Conservation (phyloP, 2,329 filamentous ascomycete species). For the Hypoxylon rubiginosum region DNA sequence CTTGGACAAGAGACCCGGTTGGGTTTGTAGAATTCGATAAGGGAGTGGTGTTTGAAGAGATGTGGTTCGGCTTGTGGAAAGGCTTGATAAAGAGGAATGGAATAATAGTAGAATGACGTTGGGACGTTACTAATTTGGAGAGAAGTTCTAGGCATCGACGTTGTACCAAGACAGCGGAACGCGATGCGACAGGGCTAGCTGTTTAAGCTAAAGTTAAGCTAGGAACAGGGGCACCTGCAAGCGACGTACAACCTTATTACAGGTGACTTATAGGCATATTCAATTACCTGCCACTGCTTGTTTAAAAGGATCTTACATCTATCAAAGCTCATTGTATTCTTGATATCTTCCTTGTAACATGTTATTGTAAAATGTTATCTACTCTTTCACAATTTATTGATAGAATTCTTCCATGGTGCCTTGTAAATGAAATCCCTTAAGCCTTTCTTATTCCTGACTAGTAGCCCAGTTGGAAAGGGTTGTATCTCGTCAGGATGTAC, state of each 20-base stretch:
- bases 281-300: too few relatives aligned
- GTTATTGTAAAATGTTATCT: too few relatives aligned
- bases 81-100: not conserved
- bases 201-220: not conserved
- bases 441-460: too few relatives aligned
- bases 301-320: too few relatives aligned
- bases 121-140: conserved; percentile 15
- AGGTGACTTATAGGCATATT: conserved; percentile 5
- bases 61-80: not conserved
- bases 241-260: conserved; percentile 20
- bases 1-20: not conserved
- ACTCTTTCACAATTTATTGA: too few relatives aligned
- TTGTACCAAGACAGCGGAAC: conserved; percentile 25
- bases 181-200: conserved; percentile 10
- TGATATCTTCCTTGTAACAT: too few relatives aligned
- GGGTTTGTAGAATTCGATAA: conserved; percentile 12
- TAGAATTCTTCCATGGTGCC: too few relatives aligned
- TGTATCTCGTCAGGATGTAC: too few relatives aligned
- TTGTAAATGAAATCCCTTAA: too few relatives aligned
- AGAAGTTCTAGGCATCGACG: conserved; percentile 17
- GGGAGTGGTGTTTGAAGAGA: conserved; percentile 5
- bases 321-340: too few relatives aligned
- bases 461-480: too few relatives aligned
- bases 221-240: not conserved
- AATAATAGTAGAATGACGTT: conserved; percentile 25